Evolutionary conservation across 169 alveolate genomes (phyloP).

Genomic region (Amoebophrya sp.): DNA sequence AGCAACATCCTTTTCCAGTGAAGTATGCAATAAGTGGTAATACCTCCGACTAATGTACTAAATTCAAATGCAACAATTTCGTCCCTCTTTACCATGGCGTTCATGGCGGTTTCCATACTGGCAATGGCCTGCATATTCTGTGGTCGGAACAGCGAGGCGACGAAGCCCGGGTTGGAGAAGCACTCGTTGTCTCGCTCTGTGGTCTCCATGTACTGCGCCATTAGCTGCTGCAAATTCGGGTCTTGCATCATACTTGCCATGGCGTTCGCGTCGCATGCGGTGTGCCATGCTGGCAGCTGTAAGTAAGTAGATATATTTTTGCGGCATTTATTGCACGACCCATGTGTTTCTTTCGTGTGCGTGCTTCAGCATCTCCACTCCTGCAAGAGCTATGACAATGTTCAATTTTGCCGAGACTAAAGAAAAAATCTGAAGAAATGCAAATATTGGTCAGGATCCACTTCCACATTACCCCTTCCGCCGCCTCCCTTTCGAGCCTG

Average conservation of each 20-base stretch:
- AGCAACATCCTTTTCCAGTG: no score
- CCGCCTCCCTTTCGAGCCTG: not conserved
- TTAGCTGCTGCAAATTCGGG: not conserved
- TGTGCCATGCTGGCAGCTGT: slow-evolving; percentile 9
- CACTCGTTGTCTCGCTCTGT: not conserved
- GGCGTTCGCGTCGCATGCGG: slow-evolving; percentile 2
- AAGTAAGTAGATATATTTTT: no score
- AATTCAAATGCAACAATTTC: no score
- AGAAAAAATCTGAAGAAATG: no score
- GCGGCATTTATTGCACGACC: no score
- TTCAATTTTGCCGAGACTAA: no score
- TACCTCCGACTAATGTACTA: no score
- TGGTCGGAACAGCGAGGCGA: not conserved
- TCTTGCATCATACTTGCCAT: slow-evolving; percentile 6
- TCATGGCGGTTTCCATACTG: slow-evolving; percentile 1
- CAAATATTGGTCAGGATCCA: no score
- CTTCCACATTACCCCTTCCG: not conserved
- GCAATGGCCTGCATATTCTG: slow-evolving; percentile 13
- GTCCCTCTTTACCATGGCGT: slow-evolving; percentile 11
- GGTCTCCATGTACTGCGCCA: slow-evolving; percentile 7
- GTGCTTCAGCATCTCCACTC: no score
- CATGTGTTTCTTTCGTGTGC: no score
- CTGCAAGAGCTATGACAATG: no score
- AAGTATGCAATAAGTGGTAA: no score
- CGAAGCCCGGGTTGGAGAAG: not conserved